Evolutionary conservation across 2,329 filamentous ascomycete species (phyloP).

Genomic region (Neofusicoccum sp.): DNA sequence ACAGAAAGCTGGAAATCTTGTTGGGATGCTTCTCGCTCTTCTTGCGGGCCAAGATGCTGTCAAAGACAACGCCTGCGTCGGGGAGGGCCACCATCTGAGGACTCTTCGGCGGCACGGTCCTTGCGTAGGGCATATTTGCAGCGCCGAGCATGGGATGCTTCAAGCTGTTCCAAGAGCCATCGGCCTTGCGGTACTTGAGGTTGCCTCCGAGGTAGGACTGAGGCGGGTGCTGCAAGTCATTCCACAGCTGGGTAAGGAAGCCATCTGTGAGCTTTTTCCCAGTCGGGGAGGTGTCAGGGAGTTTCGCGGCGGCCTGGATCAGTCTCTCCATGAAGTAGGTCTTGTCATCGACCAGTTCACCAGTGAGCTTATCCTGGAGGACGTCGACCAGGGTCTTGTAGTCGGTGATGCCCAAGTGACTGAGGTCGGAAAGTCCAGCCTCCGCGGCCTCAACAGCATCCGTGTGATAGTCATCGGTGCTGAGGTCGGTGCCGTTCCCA

Average conservation of each 20-base stretch:
- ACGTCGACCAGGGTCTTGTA: conserved; percentile 39
- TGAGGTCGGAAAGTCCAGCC: conserved; percentile 32
- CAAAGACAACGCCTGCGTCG: conserved; percentile 66
- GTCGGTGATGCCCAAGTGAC: conserved; percentile 33
- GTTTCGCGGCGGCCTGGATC: conserved; percentile 47
- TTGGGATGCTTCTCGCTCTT: conserved; percentile 65
- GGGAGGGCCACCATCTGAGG: conserved; percentile 60
- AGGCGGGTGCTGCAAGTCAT: conserved; percentile 50
- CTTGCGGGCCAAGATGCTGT: conserved; percentile 63
- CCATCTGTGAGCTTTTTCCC: conserved; percentile 42
- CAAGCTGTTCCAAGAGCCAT: conserved; percentile 57
- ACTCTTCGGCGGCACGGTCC: conserved; percentile 59
- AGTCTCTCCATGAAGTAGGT: conserved; percentile 60
- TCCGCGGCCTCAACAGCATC: conserved; percentile 34
- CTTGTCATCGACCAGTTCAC: conserved; percentile 59
- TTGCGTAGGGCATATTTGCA: conserved; percentile 66
- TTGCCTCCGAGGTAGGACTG: conserved; percentile 44
- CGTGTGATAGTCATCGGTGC: conserved; percentile 30
- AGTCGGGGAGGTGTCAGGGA: conserved; percentile 41
- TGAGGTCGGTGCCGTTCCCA: conserved; percentile 44
- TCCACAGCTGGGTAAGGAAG: conserved; percentile 49
- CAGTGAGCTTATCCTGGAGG: conserved; percentile 41
- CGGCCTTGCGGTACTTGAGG: conserved; percentile 48
- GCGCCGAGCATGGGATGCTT: conserved; percentile 62
- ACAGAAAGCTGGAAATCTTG: conserved; percentile 71